Evolutionary conservation across 805 yeast species (phyloP), one percentile per base, ranked within the genome.

Genomic region (Phaffomyces opuntiae): DNA sequence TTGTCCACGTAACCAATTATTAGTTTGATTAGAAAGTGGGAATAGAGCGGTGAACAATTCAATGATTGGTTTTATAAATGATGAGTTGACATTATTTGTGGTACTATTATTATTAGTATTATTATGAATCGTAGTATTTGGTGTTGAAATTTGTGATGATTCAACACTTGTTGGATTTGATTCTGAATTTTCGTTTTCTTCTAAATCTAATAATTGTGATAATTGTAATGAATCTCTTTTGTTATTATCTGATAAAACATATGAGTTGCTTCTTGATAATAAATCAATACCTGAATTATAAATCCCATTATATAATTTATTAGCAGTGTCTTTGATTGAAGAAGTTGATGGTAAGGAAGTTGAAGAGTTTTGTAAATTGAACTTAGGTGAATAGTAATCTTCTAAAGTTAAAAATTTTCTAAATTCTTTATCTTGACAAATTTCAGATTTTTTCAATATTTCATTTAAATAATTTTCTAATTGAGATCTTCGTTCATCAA

Each of bases 1-100:
- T 38, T 89, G 70, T 0, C 96, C 97, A 44, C 96, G 68, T 2
- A 90, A 63, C 95, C 96, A 87, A 40, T 80, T 78, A 40, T 78
- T 80, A 2, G 85, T 72, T 40, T 68, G 71, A 44, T 78, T 76
- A 6, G 48, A 45, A 21, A 87, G 63, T 29, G 85, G 79, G 63
- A 90, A 90, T 2, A 88, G 57, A 0, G 83, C 69, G 17, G 87
- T 74, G 43, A 89, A 73, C 11, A 87, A 59, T 51, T 88, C 95
- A 52, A 91, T 82, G 3, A 90, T 80, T 0, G 96, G 95, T 56
- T 81, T 83, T 13, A 88, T 83, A 63, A 87, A 87, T 0, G 84
- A 71, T 26, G 48, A 27, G 11, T 17, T 31, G 24, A 25, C 17
- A 16, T 32, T 6, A 16, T 7, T 35, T 14, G 11, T 35, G 9